Evolutionary conservation across 257 asterid species (phyloP).

Genomic region (Marsdenia floribunda): DNA sequence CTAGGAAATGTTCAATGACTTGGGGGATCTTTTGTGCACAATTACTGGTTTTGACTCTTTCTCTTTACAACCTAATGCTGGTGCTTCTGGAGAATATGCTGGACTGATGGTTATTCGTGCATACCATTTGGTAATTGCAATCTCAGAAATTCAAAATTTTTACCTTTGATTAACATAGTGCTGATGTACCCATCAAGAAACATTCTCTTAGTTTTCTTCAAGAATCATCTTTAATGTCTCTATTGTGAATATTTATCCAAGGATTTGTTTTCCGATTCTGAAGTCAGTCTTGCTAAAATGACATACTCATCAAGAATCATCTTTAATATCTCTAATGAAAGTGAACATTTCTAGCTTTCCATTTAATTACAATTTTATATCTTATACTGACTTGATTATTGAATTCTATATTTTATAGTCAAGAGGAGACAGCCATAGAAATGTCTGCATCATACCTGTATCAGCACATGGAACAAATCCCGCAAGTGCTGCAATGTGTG

Average conservation of each 20-base stretch:
- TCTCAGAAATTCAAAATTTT: neutral
- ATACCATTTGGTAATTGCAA: constrained; percentile 68
- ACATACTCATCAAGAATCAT: constrained; percentile 5
- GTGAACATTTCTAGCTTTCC: neutral
- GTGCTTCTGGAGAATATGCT: constrained; percentile 98
- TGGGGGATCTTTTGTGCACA: constrained; percentile 85
- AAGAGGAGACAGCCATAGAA: constrained; percentile 93
- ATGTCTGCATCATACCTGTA: constrained; percentile 95
- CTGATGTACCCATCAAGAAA: neutral
- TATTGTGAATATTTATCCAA: neutral
- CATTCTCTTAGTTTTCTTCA: neutral
- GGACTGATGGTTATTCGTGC: constrained; percentile 98
- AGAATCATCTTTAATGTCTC: neutral
- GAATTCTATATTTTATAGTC: constrained; percentile 46
- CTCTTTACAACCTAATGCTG: constrained; percentile 98
- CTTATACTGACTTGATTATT: constrained; percentile 9
- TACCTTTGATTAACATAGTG: neutral
- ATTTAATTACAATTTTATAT: neutral
- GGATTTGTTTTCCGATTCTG: neutral
- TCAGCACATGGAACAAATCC: constrained; percentile 99
- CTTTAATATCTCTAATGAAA: no score
- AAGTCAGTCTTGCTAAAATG: neutral
- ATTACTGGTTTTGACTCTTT: constrained; percentile 96
- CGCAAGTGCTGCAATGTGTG: constrained; percentile 99
- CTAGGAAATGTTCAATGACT: constrained; percentile 94